A percentile compares a stretch with the other conserved stretches of the same genome.
phyloP scores from a whole-genome alignment of 371 early-diverging fungal species.

The Umbelopsis sp. region DNA sequence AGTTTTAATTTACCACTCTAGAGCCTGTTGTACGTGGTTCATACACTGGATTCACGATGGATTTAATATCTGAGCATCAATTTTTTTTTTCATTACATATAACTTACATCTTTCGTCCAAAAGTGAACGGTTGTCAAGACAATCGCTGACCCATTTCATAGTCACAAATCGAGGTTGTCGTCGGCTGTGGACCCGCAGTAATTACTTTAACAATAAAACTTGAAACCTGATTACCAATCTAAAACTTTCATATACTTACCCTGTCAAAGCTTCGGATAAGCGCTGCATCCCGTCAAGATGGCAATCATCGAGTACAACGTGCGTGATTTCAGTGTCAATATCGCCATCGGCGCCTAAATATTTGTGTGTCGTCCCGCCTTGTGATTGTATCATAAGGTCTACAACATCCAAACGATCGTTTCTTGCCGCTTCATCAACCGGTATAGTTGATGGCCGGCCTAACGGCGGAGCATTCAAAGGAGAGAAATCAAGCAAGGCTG shows the following conservation, averaged over 20 bases:
- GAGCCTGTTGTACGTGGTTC: not conserved
- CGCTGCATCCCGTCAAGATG: slow-evolving; percentile 23
- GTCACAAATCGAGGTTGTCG: slow-evolving; percentile 32
- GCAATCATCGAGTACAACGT: slow-evolving; percentile 34
- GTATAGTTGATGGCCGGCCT: slow-evolving; percentile 21
- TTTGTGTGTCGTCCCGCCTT: slow-evolving; percentile 26
- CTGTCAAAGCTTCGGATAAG: slow-evolving; percentile 26
- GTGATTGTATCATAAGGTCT: slow-evolving; percentile 25
- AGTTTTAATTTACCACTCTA: not conserved
- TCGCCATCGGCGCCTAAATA: not conserved
- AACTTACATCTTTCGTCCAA: slow-evolving; percentile 19
- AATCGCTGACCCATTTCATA: slow-evolving; percentile 15
- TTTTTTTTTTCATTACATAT: not conserved
- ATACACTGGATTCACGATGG: not conserved
- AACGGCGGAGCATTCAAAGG: not conserved
- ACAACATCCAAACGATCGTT: slow-evolving; percentile 30
- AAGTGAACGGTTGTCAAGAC: slow-evolving; percentile 14
- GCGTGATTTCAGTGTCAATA: slow-evolving; percentile 31
- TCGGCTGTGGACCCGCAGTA: not conserved
- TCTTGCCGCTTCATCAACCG: slow-evolving; percentile 25
- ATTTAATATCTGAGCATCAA: not conserved
- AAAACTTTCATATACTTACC: slow-evolving; percentile 18
- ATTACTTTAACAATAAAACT: not conserved
- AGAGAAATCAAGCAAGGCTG: slow-evolving; percentile 33
- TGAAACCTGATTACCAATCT: not conserved